These are phyloP conservation scores for Polysphondylium violaceum DNA, from an alignment of 78 protist species.

Conservation along the genomic window DNA sequence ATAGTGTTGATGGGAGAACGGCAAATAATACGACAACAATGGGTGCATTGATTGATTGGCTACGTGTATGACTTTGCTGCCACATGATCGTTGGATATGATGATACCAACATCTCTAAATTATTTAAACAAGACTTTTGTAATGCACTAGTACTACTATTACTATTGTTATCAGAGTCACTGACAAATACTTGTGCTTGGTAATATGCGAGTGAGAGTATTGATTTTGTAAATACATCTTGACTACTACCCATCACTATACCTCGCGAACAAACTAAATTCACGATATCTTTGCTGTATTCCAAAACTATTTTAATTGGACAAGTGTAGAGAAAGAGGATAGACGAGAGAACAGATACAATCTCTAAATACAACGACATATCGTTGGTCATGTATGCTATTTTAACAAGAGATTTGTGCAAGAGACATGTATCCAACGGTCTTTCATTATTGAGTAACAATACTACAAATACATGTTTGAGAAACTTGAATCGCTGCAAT, in stretches of 20 bases:
- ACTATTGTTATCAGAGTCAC: neutral
- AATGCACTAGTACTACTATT: neutral
- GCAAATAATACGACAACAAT: neutral
- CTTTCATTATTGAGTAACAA: constrained; percentile 7
- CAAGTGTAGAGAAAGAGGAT: neutral
- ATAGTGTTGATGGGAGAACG: constrained; percentile 8
- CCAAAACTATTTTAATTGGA: neutral
- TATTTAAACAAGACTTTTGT: neutral
- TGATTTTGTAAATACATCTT: neutral
- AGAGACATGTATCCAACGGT: constrained; percentile 8
- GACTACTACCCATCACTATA: neutral
- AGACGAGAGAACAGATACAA: neutral
- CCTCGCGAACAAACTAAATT: constrained; percentile 1
- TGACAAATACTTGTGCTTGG: neutral
- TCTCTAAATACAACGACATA: neutral
- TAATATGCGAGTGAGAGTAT: constrained; percentile 3
- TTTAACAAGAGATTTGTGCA: constrained; percentile 5
- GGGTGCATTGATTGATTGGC: constrained; percentile 16
- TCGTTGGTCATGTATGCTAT: neutral
- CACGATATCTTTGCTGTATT: no score
- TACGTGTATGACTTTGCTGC: neutral
- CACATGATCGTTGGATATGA: neutral
- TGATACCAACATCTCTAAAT: neutral
- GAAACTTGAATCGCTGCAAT: constrained; percentile 3
- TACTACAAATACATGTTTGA: neutral